These are phyloP conservation scores for Cyberlindnera sargentensis DNA, from an alignment of 805 yeast genomes.

Conservation along the genomic window DNA sequence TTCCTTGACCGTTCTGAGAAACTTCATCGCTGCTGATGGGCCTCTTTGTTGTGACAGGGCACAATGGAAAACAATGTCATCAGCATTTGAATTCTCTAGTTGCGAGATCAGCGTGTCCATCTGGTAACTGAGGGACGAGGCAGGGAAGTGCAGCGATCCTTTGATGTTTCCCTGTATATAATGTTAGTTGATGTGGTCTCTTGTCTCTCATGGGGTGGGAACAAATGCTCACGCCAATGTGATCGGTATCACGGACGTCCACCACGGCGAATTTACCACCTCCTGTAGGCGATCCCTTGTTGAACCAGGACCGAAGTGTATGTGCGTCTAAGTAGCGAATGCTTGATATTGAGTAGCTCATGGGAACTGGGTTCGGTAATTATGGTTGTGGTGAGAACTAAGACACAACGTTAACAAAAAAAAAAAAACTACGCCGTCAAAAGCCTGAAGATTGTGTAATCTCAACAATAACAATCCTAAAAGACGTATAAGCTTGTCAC, in stretches of 20 bases:
- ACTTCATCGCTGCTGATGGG: constrained; percentile 71
- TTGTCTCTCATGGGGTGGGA: background rate
- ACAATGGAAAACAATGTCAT: constrained; percentile 80
- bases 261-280: constrained; percentile 46
- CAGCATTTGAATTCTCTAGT: constrained; percentile 15
- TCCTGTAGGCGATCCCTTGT: constrained; percentile 30
- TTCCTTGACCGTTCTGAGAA: constrained; percentile 29
- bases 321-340: constrained; percentile 41
- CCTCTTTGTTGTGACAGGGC: constrained; percentile 89
- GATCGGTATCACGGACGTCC: constrained; percentile 84
- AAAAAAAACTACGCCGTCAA: too few relatives aligned
- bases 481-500: too few relatives aligned
- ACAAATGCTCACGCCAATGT: constrained; percentile 49
- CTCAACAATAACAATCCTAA: too few relatives aligned
- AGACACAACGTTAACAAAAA: too few relatives aligned
- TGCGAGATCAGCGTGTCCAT: constrained; percentile 21
- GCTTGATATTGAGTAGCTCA: constrained; percentile 25
- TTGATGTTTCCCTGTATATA: constrained; percentile 47
- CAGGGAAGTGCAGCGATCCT: constrained; percentile 49
- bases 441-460: too few relatives aligned
- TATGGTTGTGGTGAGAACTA: too few relatives aligned
- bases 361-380: background rate
- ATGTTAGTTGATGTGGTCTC: constrained; percentile 14
- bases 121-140: constrained; percentile 32
- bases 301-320: constrained; percentile 41